A percentile compares a stretch with the other conserved stretches of the same genome.
phyloP scores from a whole-genome alignment of 169 alveolate species.

The Plasmodium relictum region DNA sequence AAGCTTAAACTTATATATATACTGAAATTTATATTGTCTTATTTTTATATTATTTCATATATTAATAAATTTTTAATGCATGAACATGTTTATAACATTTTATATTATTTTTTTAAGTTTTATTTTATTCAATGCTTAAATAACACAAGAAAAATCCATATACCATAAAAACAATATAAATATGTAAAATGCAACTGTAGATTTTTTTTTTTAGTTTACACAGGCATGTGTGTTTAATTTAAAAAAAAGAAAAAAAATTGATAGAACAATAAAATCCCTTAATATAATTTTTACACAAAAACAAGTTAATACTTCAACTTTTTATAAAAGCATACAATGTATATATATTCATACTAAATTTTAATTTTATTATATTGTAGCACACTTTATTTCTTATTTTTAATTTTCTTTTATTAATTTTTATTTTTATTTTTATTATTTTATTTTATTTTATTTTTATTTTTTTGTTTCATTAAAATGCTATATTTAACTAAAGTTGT shows the following conservation, averaged over 20 bases:
- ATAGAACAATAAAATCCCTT: neutral
- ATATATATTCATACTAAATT: neutral
- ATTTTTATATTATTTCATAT: neutral
- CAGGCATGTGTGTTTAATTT: neutral
- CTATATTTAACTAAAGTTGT: conserved; percentile 41
- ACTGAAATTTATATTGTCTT: neutral
- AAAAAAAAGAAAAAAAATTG: neutral
- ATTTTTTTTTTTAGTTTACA: neutral
- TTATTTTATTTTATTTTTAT: neutral
- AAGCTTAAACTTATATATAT: neutral
- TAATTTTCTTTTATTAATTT: no score
- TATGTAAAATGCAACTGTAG: neutral
- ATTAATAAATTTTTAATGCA: neutral
- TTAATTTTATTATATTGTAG: no score
- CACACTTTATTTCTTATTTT: neutral
- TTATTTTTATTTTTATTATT: neutral
- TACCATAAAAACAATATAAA: neutral
- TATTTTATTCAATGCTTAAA: neutral
- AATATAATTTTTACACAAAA: neutral
- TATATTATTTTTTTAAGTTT: neutral
- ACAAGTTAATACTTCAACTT: neutral
- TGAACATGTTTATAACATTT: neutral
- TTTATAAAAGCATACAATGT: neutral
- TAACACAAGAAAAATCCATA: neutral
- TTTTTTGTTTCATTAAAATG: conserved; percentile 14